Base-by-base conservation (phyloP, 2,329 filamentous ascomycete genomes). In the Paraconiothyrium brasiliense region DNA sequence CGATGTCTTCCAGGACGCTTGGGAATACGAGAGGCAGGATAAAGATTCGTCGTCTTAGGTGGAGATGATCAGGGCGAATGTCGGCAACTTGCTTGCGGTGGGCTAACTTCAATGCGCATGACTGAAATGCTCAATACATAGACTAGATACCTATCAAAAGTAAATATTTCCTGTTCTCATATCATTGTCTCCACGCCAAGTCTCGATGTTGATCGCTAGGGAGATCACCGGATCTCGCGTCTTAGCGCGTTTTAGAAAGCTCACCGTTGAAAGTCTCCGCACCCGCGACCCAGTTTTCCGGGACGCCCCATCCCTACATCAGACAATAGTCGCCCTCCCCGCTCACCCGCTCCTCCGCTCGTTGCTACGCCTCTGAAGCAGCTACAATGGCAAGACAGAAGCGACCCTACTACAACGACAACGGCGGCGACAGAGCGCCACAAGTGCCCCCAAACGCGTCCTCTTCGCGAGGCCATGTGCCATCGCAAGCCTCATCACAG, bases 1-100 rank as follows among this genome's bases (percentile, higher is more conserved):
- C 73, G 95, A 99, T 81, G 80, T 99, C 66, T 99, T 97, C 82
- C 94, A 97, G 84, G 95, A 99, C 78, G 94, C 93, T 20, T 68
- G 71, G 10, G 74, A 77, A 62, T 77, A 77, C 59, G 75, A 78
- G 57, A 56, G 63, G 51, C 54, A 51, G 34, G 43, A 34, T 30
- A 22, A 13, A 20, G 3, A 64, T 16, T 56, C 51, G 60, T 32
- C 16, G 47, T 47, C 46, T 24, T 14, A 16, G 20, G 20, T n/a
- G 44, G 24, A 57, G 34, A 30, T 30, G 32, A 34, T 16, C 14
- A 44, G 20, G 44, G 11, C 9, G 24, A 30, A 13, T 54, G 52
- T 24, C n/a, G 20, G 34, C 44, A 7, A 37, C 14, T 22, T 22
- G 20, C 32, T 46, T 56, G 58, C 46, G 54, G 49, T 61, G 54